Evolutionary conservation across 345 rosid species (phyloP), one percentile per base, ranked within the genome.

Genomic region (Rubroshorea leprosula): DNA sequence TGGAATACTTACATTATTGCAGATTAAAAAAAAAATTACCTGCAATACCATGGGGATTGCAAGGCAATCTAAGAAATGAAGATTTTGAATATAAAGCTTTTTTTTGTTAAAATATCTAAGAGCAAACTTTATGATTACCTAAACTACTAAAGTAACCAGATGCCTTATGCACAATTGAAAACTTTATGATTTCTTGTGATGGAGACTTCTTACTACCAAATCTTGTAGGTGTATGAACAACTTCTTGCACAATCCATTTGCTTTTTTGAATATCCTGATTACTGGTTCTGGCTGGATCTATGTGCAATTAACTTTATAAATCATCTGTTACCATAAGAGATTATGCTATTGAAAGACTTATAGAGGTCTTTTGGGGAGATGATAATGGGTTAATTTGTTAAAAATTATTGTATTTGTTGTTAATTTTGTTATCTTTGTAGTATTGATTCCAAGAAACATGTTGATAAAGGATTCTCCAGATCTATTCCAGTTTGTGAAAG

Each of bases 131-230:
- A n/a, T n/a, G n/a, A n/a, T n/a, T n/a, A n/a, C n/a, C n/a, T n/a
- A n/a, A n/a, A n/a, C n/a, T n/a, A n/a, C n/a, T n/a, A n/a, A n/a
- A n/a, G n/a, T n/a, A n/a, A n/a, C n/a, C n/a, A n/a, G n/a, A n/a
- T n/a, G n/a, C n/a, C n/a, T n/a, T n/a, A n/a, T n/a, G n/a, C n/a
- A n/a, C n/a, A n/a, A n/a, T n/a, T n/a, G n/a, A n/a, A n/a, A n/a
- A n/a, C n/a, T n/a, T n/a, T n/a, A n/a, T n/a, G n/a, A n/a, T 91
- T 68, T 79, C 86, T 61, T 91, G 94, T 72, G 83, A 85, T 62
- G 94, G 83, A 17, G 94, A 87, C 67, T 91, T 76, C 72, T 66
- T 85, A 73, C 77, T 91, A 25, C 98, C 96, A 6, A 69, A 88
- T 71, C 64, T 77, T 24, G 95, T 80, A 75, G 96, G 85, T 76